Evolutionary conservation across 257 asterid genomes (phyloP).

Genomic region (Linaria vulgaris): DNA sequence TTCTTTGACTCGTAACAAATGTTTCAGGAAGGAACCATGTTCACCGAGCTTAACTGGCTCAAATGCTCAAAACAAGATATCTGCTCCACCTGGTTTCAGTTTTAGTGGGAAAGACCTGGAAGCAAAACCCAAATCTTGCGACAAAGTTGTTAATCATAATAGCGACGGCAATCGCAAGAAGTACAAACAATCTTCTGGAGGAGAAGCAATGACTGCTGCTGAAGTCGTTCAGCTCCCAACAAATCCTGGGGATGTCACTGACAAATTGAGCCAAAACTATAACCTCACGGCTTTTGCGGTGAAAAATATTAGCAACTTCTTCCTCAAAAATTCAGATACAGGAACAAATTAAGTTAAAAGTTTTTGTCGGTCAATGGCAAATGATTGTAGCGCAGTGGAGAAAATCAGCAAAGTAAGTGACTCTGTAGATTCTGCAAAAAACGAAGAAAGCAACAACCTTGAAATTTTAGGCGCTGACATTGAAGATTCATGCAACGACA

Average conservation of each 20-base stretch:
- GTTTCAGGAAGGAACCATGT: constrained; percentile 43
- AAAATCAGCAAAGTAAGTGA: constrained; percentile 6
- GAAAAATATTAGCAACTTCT: too few relatives aligned
- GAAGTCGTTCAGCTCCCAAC: too few relatives aligned
- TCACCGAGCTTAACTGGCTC: constrained; percentile 22
- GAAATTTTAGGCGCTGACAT: too few relatives aligned
- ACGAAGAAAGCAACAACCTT: too few relatives aligned
- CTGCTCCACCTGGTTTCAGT: constrained; percentile 8
- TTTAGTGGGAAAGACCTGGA: constrained; percentile 23
- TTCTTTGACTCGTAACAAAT: constrained; percentile 25
- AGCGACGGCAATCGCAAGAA: constrained; percentile 15
- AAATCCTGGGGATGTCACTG: too few relatives aligned
- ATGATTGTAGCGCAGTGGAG: background rate
- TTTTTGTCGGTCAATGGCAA: constrained; percentile 7
- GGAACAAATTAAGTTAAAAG: background rate
- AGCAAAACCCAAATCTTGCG: constrained; percentile 18
- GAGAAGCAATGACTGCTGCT: constrained; percentile 2
- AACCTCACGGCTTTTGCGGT: too few relatives aligned
- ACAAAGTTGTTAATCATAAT: constrained; percentile 18
- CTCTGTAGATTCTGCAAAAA: background rate
- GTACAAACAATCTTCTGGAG: constrained; percentile 15
- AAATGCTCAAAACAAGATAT: constrained; percentile 21
- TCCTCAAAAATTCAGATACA: background rate
- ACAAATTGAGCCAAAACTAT: too few relatives aligned
- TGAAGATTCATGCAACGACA: too few relatives aligned